These are phyloP conservation scores for Boletus pseudopeckii DNA, from an alignment of 768 basidiomycete genomes.

Conservation along the genomic window DNA sequence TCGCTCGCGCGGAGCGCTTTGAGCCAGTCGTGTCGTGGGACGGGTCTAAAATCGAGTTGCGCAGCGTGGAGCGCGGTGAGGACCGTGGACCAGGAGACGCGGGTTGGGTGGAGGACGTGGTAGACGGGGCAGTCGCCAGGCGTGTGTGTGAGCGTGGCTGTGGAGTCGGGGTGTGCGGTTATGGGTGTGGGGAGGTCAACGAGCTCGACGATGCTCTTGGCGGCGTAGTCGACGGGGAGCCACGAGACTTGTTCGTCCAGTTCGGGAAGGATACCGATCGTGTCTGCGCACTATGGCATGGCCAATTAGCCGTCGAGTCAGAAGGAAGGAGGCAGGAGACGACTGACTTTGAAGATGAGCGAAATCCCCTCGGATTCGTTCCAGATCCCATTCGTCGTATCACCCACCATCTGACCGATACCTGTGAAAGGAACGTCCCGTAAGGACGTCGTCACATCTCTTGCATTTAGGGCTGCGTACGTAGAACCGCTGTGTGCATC, in stretches of 20 bases:
- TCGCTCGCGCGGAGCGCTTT: constrained; percentile 23
- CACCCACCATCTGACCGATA: constrained; percentile 57
- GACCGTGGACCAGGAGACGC: constrained; percentile 36
- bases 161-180: too few species aligned
- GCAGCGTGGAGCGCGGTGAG: constrained; percentile 37
- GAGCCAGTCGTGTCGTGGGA: constrained; percentile 24
- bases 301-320: neutral
- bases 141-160: neutral
- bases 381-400: constrained; percentile 47
- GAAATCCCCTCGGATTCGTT: constrained; percentile 46
- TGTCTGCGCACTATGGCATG: constrained; percentile 35
- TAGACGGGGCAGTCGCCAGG: constrained; percentile 18
- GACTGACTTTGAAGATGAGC: constrained; percentile 30
- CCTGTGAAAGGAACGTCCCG: constrained; percentile 23
- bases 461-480: constrained; percentile 7
- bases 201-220: constrained; percentile 45
- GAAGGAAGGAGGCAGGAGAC: neutral
- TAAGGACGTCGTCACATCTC: neutral
- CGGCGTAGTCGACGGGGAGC: constrained; percentile 54
- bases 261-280: constrained; percentile 35
- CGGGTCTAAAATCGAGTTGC: constrained; percentile 29
- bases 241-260: constrained; percentile 37
- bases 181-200: constrained; percentile 18
- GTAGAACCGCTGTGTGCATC: constrained; percentile 18
- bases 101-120: constrained; percentile 17